phyloP scores from a whole-genome alignment of 140 eudicot genomes.

The Eryngium alpinum region DNA sequence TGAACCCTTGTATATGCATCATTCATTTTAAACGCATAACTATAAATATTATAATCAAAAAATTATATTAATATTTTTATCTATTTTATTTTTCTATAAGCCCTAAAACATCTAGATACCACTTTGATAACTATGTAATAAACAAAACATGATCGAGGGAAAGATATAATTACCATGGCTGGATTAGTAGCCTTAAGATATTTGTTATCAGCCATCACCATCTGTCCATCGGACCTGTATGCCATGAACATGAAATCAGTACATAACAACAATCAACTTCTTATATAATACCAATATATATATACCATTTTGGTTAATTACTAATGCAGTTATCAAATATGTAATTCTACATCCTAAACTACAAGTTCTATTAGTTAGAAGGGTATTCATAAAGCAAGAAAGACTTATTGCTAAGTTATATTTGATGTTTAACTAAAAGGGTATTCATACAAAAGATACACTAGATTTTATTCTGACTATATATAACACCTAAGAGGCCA shows the following conservation, averaged over 20 bases:
- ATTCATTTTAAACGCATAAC: too few species aligned
- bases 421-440: too few species aligned
- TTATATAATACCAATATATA: background rate
- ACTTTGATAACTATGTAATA: background rate
- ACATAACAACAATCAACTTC: background rate
- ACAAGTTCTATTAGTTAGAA: background rate
- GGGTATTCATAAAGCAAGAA: background rate
- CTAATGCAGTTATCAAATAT: too few species aligned
- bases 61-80: too few species aligned
- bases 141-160: background rate
- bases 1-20: too few species aligned
- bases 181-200: slow-evolving; percentile 70
- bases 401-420: too few species aligned
- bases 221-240: slow-evolving; percentile 73
- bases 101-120: background rate
- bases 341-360: too few species aligned
- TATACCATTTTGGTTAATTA: too few species aligned
- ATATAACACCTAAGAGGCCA: too few species aligned
- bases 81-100: background rate
- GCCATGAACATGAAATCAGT: slow-evolving; percentile 5
- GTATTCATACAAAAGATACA: too few species aligned
- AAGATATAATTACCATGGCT: slow-evolving; percentile 43
- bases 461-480: too few species aligned
- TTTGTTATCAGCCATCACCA: slow-evolving; percentile 69
- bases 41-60: background rate